Percentiles rank a stretch among this genome's conserved stretches.
These are phyloP conservation scores for Nicotiana sylvestris DNA, from an alignment of 257 asterid genomes.

Conservation along the genomic window DNA sequence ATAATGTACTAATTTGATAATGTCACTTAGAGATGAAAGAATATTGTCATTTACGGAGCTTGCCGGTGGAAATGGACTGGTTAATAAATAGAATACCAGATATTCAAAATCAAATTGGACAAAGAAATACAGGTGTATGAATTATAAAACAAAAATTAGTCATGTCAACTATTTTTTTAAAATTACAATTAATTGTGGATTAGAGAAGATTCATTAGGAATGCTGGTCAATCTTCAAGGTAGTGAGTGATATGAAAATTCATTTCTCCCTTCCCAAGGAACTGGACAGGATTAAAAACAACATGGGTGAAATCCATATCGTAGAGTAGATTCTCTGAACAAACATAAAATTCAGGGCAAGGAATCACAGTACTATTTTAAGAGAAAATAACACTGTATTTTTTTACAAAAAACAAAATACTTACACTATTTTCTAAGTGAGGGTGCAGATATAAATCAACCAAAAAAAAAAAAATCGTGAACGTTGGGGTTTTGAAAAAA, in stretches of 20 bases:
- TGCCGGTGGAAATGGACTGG: neutral
- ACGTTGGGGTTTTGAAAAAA: constrained; percentile 31
- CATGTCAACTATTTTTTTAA: neutral
- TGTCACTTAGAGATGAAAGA: neutral
- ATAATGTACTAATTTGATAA: too few species aligned
- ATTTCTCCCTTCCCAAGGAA: neutral
- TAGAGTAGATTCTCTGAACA: neutral
- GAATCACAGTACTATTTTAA: neutral
- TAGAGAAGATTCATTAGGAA: neutral
- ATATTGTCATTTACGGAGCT: neutral
- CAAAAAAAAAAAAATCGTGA: neutral
- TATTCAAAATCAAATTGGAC: neutral
- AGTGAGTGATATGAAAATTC: neutral
- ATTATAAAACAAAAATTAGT: neutral
- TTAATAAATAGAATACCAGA: too few species aligned
- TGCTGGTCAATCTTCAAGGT: neutral
- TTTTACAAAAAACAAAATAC: neutral
- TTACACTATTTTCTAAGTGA: neutral
- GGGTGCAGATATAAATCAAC: neutral
- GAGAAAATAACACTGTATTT: neutral
- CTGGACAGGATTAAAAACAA: neutral
- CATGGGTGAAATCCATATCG: too few species aligned
- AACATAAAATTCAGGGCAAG: neutral
- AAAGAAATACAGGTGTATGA: neutral
- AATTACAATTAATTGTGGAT: too few species aligned